phyloP scores from a whole-genome alignment of 139 green algal species.

The Closterium sp. region DNA sequence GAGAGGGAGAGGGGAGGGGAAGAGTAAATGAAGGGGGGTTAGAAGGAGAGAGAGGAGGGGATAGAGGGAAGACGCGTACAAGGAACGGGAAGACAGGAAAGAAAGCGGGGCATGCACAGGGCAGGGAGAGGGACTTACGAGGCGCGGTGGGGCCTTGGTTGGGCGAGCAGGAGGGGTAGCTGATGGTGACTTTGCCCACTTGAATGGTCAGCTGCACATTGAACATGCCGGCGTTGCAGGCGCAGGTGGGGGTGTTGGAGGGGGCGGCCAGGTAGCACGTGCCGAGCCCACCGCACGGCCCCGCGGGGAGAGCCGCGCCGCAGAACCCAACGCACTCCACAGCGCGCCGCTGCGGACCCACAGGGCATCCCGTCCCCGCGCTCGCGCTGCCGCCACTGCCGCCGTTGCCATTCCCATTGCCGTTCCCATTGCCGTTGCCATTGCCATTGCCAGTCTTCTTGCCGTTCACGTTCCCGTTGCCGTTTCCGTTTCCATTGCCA shows the following conservation, averaged over 20 bases:
- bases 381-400: background rate
- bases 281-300: background rate
- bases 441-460: too few species aligned
- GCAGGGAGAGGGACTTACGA: background rate
- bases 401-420: background rate
- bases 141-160: background rate
- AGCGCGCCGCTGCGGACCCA: background rate
- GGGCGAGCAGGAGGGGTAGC: background rate
- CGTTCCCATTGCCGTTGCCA: background rate
- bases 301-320: background rate
- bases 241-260: background rate
- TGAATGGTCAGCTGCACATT: background rate
- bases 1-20: background rate
- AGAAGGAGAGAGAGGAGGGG: background rate
- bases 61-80: background rate
- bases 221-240: background rate
- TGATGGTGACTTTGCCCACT: background rate
- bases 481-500: background rate
- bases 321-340: conserved; percentile 6
- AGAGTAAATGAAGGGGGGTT: background rate
- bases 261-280: background rate
- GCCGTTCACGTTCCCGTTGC: background rate
- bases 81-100: background rate
- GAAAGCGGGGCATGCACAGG: too few species aligned
- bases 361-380: background rate